Evolutionary conservation across 2,329 filamentous ascomycete genomes (phyloP).

Genomic region (Exophiala bonariae): DNA sequence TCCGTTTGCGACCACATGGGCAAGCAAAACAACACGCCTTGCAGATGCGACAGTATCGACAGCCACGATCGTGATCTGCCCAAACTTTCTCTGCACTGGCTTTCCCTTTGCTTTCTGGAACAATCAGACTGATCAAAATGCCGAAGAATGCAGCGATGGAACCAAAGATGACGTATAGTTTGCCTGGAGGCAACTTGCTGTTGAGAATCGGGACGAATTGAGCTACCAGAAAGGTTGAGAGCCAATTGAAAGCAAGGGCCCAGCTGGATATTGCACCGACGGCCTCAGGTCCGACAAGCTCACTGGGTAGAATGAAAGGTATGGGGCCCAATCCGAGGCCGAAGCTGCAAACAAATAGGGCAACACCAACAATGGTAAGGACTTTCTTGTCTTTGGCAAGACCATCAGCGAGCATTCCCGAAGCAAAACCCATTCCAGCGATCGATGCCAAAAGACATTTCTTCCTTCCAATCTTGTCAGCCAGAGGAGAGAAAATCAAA

Average conservation of each 20-base stretch:
- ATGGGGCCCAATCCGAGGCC: conserved; percentile 89
- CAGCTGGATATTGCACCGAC: conserved; percentile 89
- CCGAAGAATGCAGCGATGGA: conserved; percentile 68
- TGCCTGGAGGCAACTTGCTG: conserved; percentile 70
- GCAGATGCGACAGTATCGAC: too few species aligned
- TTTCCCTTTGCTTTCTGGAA: conserved; percentile 88
- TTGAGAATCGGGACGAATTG: conserved; percentile 94
- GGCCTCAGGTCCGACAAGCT: conserved; percentile 85
- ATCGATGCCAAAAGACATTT: conserved; percentile 80
- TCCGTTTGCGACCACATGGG: too few species aligned
- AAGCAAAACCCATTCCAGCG: conserved; percentile 76
- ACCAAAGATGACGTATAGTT: conserved; percentile 91
- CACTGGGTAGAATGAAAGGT: conserved; percentile 88
- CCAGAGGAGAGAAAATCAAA: conserved; percentile 74
- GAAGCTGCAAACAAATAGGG: conserved; percentile 85
- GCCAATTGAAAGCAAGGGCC: conserved; percentile 82
- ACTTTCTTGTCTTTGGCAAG: conserved; percentile 72
- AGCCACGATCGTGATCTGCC: conserved; percentile 41
- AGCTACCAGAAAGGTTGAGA: conserved; percentile 86
- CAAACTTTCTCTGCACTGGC: conserved; percentile 85
- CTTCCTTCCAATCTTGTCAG: conserved; percentile 81
- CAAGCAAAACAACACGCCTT: too few species aligned
- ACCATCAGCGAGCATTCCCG: conserved; percentile 74
- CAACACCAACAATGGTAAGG: conserved; percentile 75
- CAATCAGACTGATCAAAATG: conserved; percentile 67